phyloP scores from a whole-genome alignment of 495 filamentous ascomycete species.

The Aspergillus nanangensis region DNA sequence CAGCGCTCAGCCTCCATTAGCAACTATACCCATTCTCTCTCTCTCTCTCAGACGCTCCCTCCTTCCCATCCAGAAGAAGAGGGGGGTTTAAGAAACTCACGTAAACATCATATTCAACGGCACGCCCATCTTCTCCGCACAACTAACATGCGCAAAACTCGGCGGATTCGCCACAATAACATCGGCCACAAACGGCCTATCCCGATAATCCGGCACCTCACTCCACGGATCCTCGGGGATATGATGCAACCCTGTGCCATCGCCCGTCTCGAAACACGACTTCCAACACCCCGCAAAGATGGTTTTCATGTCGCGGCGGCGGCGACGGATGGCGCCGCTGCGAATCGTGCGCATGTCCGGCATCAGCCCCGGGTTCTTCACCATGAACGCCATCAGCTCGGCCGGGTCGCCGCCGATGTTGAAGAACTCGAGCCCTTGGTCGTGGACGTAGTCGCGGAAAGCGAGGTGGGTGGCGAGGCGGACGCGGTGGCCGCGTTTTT shows the following conservation, averaged over 20 bases:
- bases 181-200: conserved; percentile 68
- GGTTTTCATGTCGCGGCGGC: conserved; percentile 62
- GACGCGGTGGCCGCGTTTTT: conserved; percentile 68
- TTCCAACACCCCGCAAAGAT: conserved; percentile 78
- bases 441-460: conserved; percentile 64
- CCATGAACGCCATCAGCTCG: conserved; percentile 83
- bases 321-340: conserved; percentile 61
- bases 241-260: conserved; percentile 45
- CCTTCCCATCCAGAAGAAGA: too few species aligned
- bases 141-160: conserved; percentile 75
- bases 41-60: too few species aligned
- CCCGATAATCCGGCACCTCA: conserved; percentile 23
- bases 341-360: conserved; percentile 63
- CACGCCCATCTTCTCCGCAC: conserved; percentile 74
- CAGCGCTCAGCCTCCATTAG: conserved; percentile 2
- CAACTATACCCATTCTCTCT: neutral
- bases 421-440: conserved; percentile 76
- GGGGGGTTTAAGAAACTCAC: too few species aligned
- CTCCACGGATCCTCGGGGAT: conserved; percentile 38
- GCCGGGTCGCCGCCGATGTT: conserved; percentile 73
- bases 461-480: conserved; percentile 71
- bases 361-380: conserved; percentile 77
- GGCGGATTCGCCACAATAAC: conserved; percentile 83
- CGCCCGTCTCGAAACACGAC: conserved; percentile 62
- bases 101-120: conserved; percentile 84